phyloP scores from a whole-genome alignment of 805 yeast species.

The Yarrowia alimentaria region DNA sequence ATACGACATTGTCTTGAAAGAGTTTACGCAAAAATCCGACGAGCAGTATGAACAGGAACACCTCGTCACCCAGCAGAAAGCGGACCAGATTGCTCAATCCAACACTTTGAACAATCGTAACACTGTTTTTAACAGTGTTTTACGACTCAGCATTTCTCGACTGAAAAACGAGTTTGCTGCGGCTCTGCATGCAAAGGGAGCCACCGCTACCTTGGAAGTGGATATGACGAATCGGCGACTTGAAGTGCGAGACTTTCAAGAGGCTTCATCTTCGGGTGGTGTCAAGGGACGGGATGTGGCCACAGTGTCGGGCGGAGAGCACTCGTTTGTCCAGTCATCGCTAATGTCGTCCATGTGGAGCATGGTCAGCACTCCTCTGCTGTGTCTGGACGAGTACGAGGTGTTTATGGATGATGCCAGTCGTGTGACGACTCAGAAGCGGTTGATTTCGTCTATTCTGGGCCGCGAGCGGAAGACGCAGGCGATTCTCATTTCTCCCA shows the following conservation, averaged over 20 bases:
- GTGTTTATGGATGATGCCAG: slow-evolving; percentile 77
- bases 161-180: neutral
- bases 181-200: slow-evolving; percentile 2
- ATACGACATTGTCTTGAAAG: neutral
- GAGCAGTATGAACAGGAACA: neutral
- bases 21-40: no score
- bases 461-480: slow-evolving; percentile 1
- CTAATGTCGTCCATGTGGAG: slow-evolving; percentile 87
- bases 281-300: slow-evolving; percentile 59
- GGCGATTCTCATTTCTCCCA: slow-evolving; percentile 20
- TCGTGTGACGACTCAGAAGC: slow-evolving; percentile 15
- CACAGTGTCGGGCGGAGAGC: slow-evolving; percentile 94
- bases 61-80: neutral
- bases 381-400: slow-evolving; percentile 93
- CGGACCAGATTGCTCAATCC: neutral
- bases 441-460: neutral
- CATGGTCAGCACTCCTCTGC: slow-evolving; percentile 79
- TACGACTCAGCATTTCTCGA: neutral
- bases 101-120: neutral
- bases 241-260: slow-evolving; percentile 33
- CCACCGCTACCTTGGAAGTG: no score
- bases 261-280: no score
- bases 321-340: slow-evolving; percentile 89
- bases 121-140: neutral
- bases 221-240: no score